Base-by-base conservation (phyloP, 164 flowering plant species). In the Magnolia sinica region DNA sequence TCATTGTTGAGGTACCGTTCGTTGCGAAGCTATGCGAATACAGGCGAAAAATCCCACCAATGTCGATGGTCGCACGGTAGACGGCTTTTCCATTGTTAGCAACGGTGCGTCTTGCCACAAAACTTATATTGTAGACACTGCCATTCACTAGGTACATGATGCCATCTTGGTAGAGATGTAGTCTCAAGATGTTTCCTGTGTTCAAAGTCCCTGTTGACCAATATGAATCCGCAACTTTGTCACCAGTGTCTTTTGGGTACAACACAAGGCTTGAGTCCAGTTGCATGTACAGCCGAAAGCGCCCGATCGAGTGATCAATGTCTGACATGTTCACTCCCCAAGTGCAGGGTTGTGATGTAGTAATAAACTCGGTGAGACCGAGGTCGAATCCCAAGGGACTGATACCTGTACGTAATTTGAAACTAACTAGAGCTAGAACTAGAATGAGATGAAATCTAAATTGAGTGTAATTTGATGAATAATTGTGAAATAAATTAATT, bases 11-110 rank as follows among this genome's bases (percentile, higher is more conserved):
- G 9, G 5, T 59, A 11, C 22, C n/a, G 13, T 59, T 1, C 1
- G 0, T 0, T 37, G 7, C 7, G 11, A 59, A 73, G 4, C 22
- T 7, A 22, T 55, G 65, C 0, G 74, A 55, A 73, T 73, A 58
- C 50, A 16, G 2, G 20, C 70, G 76, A 63, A 74, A 74, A 74
- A 74, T 49, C 4, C 76, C 76, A 50, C 65, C 76, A 19, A 22
- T 1, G 9, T 64, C 76, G 9, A 74, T n/a, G 10, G 70, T 74
- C 0, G 76, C 76, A 1, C 76, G 64, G 8, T 64, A 23, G 37
- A 58, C 6, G 23, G 16, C 7, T 3, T 1, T 23, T 24, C 22
- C 20, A 0, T 14, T 6, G 67, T 20, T n/a, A 29, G 70, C 52
- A 7, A 1, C 20, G 0, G n/a, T 2, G 45, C 2, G 0, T 1